Percentiles rank a stretch among this genome's conserved stretches.
These are phyloP conservation scores for Letharia columbiana DNA, from an alignment of 495 filamentous ascomycete genomes.

Conservation along the genomic window DNA sequence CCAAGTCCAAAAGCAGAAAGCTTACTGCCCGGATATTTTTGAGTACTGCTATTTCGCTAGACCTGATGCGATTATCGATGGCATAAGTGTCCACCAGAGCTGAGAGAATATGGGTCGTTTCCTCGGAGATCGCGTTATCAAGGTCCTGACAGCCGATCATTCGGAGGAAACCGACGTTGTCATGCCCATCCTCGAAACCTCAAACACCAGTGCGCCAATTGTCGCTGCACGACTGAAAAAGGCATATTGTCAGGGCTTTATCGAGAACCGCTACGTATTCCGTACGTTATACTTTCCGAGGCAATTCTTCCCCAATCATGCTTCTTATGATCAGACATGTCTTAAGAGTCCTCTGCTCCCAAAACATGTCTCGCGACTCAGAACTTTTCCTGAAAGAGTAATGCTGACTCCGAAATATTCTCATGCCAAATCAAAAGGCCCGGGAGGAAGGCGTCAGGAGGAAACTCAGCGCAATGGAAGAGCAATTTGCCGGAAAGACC, in stretches of 20 bases:
- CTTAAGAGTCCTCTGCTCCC: too few species aligned
- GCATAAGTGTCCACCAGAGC: slow-evolving; percentile 81
- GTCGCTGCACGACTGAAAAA: slow-evolving; percentile 64
- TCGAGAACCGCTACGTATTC: slow-evolving; percentile 96
- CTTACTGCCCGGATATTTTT: slow-evolving; percentile 40
- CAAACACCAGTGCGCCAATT: slow-evolving; percentile 73
- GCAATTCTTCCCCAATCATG: too few species aligned
- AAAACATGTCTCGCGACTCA: too few species aligned
- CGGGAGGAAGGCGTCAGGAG: slow-evolving; percentile 52
- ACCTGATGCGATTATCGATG: slow-evolving; percentile 85
- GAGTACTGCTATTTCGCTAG: slow-evolving; percentile 68
- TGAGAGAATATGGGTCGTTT: slow-evolving; percentile 88
- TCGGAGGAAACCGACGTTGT: slow-evolving; percentile 85
- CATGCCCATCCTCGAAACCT: slow-evolving; percentile 82
- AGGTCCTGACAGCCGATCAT: slow-evolving; percentile 61
- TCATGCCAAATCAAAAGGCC: slow-evolving; percentile 81
- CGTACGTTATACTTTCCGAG: slow-evolving; percentile 47
- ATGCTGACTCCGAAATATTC: slow-evolving; percentile 36
- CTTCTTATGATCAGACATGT: too few species aligned
- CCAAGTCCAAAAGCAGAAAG: slow-evolving; percentile 62
- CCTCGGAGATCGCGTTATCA: slow-evolving; percentile 68
- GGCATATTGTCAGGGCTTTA: slow-evolving; percentile 75
- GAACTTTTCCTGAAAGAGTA: slow-evolving; percentile 27
- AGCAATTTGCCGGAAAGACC: slow-evolving; percentile 75
- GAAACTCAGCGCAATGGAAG: slow-evolving; percentile 40